phyloP scores from a whole-genome alignment of 345 rosid species.

The Stellera chamaejasme region DNA sequence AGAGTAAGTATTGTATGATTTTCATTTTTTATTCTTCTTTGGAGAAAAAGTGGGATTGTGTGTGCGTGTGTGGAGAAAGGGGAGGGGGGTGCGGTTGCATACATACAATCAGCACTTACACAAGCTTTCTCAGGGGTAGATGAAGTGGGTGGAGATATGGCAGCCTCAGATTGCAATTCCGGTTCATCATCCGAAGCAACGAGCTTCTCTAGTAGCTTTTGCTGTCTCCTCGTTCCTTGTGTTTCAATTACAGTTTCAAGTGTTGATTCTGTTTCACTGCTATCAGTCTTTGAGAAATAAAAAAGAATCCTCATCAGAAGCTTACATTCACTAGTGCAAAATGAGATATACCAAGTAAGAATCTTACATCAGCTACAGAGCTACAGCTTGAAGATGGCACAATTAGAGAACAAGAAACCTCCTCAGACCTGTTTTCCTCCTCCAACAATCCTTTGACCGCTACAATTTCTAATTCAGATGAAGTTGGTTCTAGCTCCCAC shows the following conservation, averaged over 20 bases:
- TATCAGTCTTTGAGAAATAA: conserved; percentile 10
- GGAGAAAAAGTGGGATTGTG: too few relatives aligned
- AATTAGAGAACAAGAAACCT: conserved; percentile 3
- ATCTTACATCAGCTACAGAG: conserved; percentile 16
- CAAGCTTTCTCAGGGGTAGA: background rate
- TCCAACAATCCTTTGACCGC: conserved; percentile 21
- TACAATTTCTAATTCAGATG: conserved; percentile 19
- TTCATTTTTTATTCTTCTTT: too few relatives aligned
- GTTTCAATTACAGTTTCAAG: conserved; percentile 3
- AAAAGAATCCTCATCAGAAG: background rate
- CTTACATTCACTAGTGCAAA: background rate
- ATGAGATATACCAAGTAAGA: background rate
- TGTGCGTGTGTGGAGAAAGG: too few relatives aligned
- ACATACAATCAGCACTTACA: too few relatives aligned
- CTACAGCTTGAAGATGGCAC: conserved; percentile 4
- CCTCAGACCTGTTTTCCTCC: background rate
- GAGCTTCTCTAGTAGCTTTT: conserved; percentile 2
- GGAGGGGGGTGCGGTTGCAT: too few relatives aligned
- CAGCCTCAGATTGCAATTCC: conserved; percentile 5
- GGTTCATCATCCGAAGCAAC: background rate
- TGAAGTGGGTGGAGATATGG: conserved; percentile 4
- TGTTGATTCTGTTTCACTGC: conserved; percentile 12
- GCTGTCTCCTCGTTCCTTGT: conserved; percentile 4
- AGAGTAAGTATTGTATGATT: too few relatives aligned
- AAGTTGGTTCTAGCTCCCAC: conserved; percentile 28